Conservation (phyloP, 345 rosid species). For the Punica granatum region DNA sequence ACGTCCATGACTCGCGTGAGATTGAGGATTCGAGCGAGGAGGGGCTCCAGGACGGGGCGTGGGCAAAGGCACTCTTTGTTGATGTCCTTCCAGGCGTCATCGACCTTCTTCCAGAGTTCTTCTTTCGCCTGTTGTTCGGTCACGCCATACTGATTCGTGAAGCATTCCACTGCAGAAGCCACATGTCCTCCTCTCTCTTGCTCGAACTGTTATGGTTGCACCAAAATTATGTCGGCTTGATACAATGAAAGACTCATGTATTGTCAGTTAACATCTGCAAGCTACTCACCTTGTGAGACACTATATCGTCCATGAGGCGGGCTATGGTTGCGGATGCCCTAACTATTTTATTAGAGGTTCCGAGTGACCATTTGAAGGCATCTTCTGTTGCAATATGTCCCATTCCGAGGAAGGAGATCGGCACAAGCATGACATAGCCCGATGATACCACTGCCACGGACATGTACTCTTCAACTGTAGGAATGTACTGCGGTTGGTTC, state of each 20-base stretch:
- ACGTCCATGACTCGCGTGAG: slow-evolving; percentile 12
- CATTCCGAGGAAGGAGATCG: slow-evolving; percentile 20
- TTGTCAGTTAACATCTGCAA: background rate
- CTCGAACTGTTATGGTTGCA: background rate
- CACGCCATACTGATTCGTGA: slow-evolving; percentile 10
- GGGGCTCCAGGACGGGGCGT: background rate
- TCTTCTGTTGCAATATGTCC: slow-evolving; percentile 15
- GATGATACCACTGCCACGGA: slow-evolving; percentile 8
- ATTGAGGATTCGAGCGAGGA: slow-evolving; percentile 13
- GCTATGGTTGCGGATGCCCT: slow-evolving; percentile 12
- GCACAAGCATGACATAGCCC: slow-evolving; percentile 11
- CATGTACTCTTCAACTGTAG: slow-evolving; percentile 29
- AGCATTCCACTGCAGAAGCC: slow-evolving; percentile 16
- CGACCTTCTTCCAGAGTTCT: background rate
- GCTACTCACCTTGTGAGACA: background rate
- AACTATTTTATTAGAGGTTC: slow-evolving; percentile 8
- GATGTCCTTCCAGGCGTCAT: slow-evolving; percentile 22
- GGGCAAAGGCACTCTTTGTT: slow-evolving; percentile 18
- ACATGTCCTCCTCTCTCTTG: slow-evolving; percentile 15
- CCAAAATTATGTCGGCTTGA: background rate
- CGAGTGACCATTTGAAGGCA: slow-evolving; percentile 15
- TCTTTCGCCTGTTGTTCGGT: slow-evolving; percentile 6
- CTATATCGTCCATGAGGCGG: slow-evolving; percentile 27
- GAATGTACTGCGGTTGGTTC: slow-evolving; percentile 8
- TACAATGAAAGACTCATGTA: background rate